phyloP scores from a whole-genome alignment of 768 basidiomycete species.

The Zangia roseola region DNA sequence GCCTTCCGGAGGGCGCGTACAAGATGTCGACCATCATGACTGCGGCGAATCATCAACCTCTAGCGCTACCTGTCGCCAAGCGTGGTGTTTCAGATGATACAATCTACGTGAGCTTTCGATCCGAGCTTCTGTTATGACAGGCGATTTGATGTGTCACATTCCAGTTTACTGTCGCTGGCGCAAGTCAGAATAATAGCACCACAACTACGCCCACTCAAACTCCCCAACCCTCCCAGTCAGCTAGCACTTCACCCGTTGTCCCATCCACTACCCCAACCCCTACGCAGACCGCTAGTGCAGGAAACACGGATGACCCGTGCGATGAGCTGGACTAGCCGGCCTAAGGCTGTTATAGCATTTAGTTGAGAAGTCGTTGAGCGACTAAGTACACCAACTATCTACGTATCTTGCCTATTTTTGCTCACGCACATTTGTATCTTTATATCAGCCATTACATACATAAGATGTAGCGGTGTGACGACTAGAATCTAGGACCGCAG shows the following conservation, averaged over 20 bases:
- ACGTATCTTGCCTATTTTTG: neutral
- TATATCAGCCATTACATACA: conserved; percentile 1
- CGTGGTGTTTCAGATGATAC: conserved; percentile 42
- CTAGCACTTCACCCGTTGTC: neutral
- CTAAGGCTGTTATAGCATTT: neutral
- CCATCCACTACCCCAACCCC: neutral
- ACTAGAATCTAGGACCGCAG: too few species aligned
- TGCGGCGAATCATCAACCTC: conserved; percentile 47
- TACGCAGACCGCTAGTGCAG: neutral
- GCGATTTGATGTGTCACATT: conserved; percentile 5
- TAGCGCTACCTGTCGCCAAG: conserved; percentile 36
- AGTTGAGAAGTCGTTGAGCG: conserved; percentile 15
- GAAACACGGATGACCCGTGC: neutral
- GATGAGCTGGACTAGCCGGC: too few species aligned
- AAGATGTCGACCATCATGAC: conserved; percentile 43
- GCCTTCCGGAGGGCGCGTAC: conserved; percentile 54
- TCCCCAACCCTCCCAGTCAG: conserved; percentile 3
- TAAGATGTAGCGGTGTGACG: too few species aligned
- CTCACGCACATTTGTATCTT: conserved; percentile 10
- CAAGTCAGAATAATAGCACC: conserved; percentile 10
- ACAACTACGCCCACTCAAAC: conserved; percentile 1
- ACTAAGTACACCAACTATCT: neutral
- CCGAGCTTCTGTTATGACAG: neutral
- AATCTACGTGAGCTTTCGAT: conserved; percentile 35
- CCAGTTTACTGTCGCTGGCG: conserved; percentile 28